A percentile compares a stretch with the other conserved stretches of the same genome.
These are phyloP conservation scores for Theileria luwenshuni DNA, from an alignment of 169 alveolate genomes.

Conservation along the genomic window DNA sequence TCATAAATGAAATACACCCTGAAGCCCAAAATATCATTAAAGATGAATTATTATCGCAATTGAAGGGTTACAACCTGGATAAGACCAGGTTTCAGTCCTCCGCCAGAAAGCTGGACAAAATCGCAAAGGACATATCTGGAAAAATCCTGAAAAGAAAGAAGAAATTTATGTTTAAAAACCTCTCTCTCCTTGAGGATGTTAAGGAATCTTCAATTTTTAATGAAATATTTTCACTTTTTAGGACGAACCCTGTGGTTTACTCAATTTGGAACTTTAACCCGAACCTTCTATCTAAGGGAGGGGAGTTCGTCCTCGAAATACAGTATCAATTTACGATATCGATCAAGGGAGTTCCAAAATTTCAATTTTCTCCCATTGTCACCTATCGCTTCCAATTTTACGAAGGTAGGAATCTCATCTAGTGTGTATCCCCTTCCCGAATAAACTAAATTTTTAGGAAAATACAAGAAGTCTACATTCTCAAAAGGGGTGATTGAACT, in stretches of 20 bases:
- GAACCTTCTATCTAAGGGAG: constrained; percentile 40
- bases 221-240: constrained; percentile 14
- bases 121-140: constrained; percentile 17
- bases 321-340: constrained; percentile 38
- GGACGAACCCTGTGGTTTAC: constrained; percentile 30
- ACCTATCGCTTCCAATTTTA: constrained; percentile 29
- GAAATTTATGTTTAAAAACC: constrained; percentile 34
- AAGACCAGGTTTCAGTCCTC: neutral
- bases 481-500: constrained; percentile 25
- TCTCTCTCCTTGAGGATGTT: constrained; percentile 13
- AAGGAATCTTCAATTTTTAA: constrained; percentile 18
- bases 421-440: neutral
- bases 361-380: constrained; percentile 45
- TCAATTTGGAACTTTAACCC: constrained; percentile 57
- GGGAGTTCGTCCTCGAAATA: constrained; percentile 42
- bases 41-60: constrained; percentile 16
- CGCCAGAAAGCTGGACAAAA: constrained; percentile 1
- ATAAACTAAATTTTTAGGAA: constrained; percentile 10
- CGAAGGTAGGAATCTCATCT: constrained; percentile 23
- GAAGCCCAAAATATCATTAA: constrained; percentile 3
- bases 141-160: constrained; percentile 9
- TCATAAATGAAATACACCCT: constrained; percentile 12
- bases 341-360: constrained; percentile 1
- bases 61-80: constrained; percentile 7
- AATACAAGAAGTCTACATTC: constrained; percentile 29